Base-by-base conservation (phyloP, 345 rosid species). In the Tarenaya hassleriana region DNA sequence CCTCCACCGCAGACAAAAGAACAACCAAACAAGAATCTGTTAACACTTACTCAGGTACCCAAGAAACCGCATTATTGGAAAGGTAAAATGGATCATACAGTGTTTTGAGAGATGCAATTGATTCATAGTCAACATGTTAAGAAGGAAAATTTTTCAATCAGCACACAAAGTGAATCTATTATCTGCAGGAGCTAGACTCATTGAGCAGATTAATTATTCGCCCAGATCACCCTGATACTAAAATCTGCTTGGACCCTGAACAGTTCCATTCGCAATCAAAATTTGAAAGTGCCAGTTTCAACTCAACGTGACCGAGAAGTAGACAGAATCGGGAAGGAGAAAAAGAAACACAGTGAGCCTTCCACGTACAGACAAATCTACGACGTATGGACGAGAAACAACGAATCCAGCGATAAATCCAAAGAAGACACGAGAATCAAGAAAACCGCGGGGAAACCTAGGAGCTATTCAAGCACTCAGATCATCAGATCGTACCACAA, bases 401-500 rank as follows among this genome's bases (percentile, higher is more conserved):
- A 24, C 8, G 34, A 55, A 48, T 13, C 4, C 17, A 24, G 53
- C 14, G 32, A 45, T 21, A n/a, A 31, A 17, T n/a, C 48, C 34
- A 41, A 41, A 33, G 35, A 13, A n/a, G 17, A n/a, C 9, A 1
- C n/a, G n/a, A 10, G 27, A 10, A 18, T 4, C 27, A 65, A 27
- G 17, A 5, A 5, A 16, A 12, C 35, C 47, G 6, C 11, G 0
- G 21, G 39, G 41, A 16, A 70, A 9, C 13, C 43, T 4, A 61
- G 62, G 79, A 80, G 56, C 67, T 64, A 69, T 2, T 21, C 49
- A 18, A 34, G 16, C 33, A 44, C 8, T 55, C 12, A 40, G 5
- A 8, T 0, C 5, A 11, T 42, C 9, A 58, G 40, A 63, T 49
- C 50, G 21, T 4, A 29, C 20, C 43, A n/a, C 16, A 46, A 48